Evolutionary conservation across 1,284 basidiomycete species (phyloP).

Genomic region (Violaceomyces palustris): DNA sequence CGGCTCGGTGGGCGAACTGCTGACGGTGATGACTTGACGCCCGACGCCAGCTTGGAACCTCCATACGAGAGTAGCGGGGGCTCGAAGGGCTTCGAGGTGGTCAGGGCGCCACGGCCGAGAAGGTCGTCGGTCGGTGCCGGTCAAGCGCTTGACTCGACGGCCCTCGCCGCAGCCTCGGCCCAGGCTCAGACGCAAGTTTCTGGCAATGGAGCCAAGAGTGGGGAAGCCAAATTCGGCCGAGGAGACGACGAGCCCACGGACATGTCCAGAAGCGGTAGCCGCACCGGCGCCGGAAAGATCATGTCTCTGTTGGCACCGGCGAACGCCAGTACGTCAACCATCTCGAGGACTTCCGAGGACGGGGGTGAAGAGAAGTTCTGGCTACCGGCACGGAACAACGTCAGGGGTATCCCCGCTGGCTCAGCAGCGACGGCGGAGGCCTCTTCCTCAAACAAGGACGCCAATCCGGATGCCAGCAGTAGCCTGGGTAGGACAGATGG

Average conservation of each 20-base stretch:
- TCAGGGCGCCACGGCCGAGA: conserved; percentile 20
- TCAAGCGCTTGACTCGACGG: conserved; percentile 14
- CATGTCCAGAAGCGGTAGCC: background rate
- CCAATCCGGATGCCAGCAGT: background rate
- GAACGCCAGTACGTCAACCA: too few species aligned
- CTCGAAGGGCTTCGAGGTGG: conserved; percentile 32
- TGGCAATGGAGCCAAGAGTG: background rate
- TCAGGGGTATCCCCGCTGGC: too few species aligned
- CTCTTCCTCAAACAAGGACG: conserved; percentile 9
- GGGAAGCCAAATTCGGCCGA: conserved; percentile 5
- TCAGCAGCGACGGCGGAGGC: too few species aligned
- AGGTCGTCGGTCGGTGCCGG: conserved; percentile 11
- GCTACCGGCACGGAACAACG: too few species aligned
- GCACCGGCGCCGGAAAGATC: conserved; percentile 4
- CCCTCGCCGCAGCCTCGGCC: conserved; percentile 10
- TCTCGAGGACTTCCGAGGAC: too few species aligned
- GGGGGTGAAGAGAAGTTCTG: too few species aligned
- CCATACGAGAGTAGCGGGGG: conserved; percentile 15
- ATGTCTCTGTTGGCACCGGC: too few species aligned
- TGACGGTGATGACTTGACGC: background rate
- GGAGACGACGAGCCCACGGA: background rate
- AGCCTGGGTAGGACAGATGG: background rate
- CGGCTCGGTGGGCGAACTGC: conserved; percentile 5
- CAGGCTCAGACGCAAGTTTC: background rate
- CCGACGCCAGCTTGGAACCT: conserved; percentile 21